A percentile compares a stretch with the other conserved stretches of the same genome.
Evolutionary conservation across 345 rosid species (phyloP).

Genomic region (Acer yangbiense): DNA sequence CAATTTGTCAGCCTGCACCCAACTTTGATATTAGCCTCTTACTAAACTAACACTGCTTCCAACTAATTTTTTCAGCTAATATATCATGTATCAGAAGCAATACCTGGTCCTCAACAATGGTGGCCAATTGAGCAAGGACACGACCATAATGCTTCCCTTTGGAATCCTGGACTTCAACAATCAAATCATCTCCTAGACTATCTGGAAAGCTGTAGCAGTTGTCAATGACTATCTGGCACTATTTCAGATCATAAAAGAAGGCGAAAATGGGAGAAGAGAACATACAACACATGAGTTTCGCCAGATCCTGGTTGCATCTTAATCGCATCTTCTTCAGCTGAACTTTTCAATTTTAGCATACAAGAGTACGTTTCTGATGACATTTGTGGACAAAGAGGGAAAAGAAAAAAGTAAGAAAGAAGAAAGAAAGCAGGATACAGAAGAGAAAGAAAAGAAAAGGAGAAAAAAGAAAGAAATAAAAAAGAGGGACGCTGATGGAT

Average conservation of each 20-base stretch:
- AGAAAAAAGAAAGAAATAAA: too few relatives aligned
- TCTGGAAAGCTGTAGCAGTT: slow-evolving; percentile 86
- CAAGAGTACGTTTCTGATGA: slow-evolving; percentile 79
- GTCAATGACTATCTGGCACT: slow-evolving; percentile 24
- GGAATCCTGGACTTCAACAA: slow-evolving; percentile 86
- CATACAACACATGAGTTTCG: slow-evolving; percentile 95
- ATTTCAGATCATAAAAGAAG: slow-evolving; percentile 24
- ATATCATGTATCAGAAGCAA: slow-evolving; percentile 16
- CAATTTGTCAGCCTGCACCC: slow-evolving; percentile 77
- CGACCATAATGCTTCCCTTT: slow-evolving; percentile 88
- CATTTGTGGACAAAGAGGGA: neutral
- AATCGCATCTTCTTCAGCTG: slow-evolving; percentile 72
- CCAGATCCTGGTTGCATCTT: slow-evolving; percentile 94
- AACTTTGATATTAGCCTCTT: slow-evolving; percentile 33
- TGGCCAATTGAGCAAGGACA: slow-evolving; percentile 86
- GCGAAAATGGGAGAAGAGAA: slow-evolving; percentile 17
- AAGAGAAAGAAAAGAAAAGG: neutral
- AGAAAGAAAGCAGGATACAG: neutral
- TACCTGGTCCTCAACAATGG: slow-evolving; percentile 76
- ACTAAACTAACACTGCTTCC: slow-evolving; percentile 10
- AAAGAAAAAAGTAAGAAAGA: slow-evolving; percentile 13
- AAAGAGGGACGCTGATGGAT: neutral
- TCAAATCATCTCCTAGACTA: slow-evolving; percentile 87
- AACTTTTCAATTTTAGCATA: slow-evolving; percentile 77
- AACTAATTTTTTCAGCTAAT: slow-evolving; percentile 5